Conservation (phyloP, 176 grass and related monocot genomes). For the Oryza meridionalis region DNA sequence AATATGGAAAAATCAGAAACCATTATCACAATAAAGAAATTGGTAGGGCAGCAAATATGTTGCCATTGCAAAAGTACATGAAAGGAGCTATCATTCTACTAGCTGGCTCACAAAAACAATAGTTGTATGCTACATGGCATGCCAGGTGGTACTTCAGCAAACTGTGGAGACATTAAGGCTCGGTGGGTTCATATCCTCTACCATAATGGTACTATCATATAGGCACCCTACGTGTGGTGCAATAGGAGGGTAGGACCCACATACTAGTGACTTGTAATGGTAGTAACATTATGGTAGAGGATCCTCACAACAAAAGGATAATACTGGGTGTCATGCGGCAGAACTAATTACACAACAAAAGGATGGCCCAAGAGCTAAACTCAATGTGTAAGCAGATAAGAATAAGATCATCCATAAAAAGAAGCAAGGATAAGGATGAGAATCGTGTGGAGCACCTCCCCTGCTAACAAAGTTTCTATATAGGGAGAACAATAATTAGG, state of each 20-base stretch:
- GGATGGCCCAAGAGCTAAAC: constrained; percentile 22
- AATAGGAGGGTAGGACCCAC: no score
- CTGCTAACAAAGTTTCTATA: constrained; percentile 41
- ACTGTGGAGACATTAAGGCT: constrained; percentile 24
- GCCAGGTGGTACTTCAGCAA: background rate
- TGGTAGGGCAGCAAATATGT: background rate
- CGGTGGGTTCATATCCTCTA: background rate
- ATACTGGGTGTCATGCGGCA: background rate
- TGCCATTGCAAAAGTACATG: background rate
- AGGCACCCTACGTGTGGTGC: no score
- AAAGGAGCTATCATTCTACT: constrained; percentile 8
- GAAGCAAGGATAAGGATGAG: constrained; percentile 61
- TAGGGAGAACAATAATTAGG: constrained; percentile 42
- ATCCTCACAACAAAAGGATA: no score
- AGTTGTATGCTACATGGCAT: background rate
- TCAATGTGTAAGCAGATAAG: constrained; percentile 47
- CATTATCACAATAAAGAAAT: background rate
- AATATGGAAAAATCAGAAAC: background rate
- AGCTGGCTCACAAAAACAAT: background rate
- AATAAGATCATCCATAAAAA: constrained; percentile 53
- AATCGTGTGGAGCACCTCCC: constrained; percentile 33
- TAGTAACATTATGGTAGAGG: no score
- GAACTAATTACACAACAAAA: constrained; percentile 16
- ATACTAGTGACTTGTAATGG: no score
- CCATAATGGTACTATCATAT: no score